These are phyloP conservation scores for Diaporthe ilicicola DNA, from an alignment of 2,329 filamentous ascomycete genomes.

Conservation along the genomic window DNA sequence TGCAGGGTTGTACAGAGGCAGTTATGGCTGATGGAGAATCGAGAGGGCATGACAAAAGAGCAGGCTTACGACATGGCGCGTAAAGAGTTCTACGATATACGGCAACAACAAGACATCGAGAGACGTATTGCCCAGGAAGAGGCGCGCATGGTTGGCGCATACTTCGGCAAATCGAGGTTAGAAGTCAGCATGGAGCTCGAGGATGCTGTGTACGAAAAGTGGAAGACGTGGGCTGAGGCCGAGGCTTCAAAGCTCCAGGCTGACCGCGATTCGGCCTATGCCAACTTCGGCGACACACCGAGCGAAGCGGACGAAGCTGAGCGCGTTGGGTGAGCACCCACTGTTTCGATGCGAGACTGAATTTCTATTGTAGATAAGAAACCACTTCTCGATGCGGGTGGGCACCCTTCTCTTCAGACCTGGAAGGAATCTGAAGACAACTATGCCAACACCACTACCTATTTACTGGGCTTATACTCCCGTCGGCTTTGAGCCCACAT, in stretches of 20 bases:
- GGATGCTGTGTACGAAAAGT: conserved; percentile 79
- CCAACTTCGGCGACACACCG: conserved; percentile 49
- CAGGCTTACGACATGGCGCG: conserved; percentile 87
- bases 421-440: neutral
- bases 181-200: conserved; percentile 86
- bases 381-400: neutral
- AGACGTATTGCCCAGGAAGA: conserved; percentile 87
- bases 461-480: neutral
- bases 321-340: conserved; percentile 10
- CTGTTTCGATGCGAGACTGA: neutral
- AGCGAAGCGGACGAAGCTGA: conserved; percentile 32
- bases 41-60: conserved; percentile 62
- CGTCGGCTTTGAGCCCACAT: conserved; percentile 14
- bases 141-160: conserved; percentile 83
- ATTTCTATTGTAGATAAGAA: neutral
- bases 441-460: neutral
- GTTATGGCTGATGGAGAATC: conserved; percentile 79
- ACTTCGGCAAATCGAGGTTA: conserved; percentile 81
- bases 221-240: conserved; percentile 80
- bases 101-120: conserved; percentile 84
- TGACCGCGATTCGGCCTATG: conserved; percentile 51
- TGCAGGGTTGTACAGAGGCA: conserved; percentile 91
- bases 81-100: conserved; percentile 87
- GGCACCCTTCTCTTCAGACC: neutral
- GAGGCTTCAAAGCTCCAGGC: conserved; percentile 54